Conservation (phyloP, 768 basidiomycete species). For the Lactarius pseudohatsudake region DNA sequence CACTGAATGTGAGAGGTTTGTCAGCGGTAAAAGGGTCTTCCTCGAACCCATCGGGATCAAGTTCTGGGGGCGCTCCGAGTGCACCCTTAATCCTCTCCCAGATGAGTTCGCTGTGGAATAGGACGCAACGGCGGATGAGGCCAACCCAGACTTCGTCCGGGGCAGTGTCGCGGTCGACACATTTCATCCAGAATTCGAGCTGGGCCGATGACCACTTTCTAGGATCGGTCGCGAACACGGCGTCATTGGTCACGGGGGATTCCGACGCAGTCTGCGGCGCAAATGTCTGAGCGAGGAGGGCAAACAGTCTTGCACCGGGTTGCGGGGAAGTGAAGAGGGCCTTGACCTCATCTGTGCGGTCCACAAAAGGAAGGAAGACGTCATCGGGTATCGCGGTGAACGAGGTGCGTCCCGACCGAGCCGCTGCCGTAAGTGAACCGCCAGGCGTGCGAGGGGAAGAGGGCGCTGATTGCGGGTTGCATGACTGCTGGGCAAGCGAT, state of each 20-base stretch:
- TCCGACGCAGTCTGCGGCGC: slow-evolving; percentile 33
- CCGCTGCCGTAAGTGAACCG: slow-evolving; percentile 26
- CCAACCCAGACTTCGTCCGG: slow-evolving; percentile 74
- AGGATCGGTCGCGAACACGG: slow-evolving; percentile 50
- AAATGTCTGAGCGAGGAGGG: slow-evolving; percentile 72
- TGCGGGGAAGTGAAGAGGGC: slow-evolving; percentile 57
- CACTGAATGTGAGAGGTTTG: slow-evolving; percentile 15
- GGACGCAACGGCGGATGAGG: slow-evolving; percentile 71
- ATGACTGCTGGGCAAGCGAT: slow-evolving; percentile 66
- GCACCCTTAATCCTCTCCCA: slow-evolving; percentile 92
- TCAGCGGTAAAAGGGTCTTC: slow-evolving; percentile 24
- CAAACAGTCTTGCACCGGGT: slow-evolving; percentile 69
- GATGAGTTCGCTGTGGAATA: slow-evolving; percentile 76
- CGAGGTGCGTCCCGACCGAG: slow-evolving; percentile 44
- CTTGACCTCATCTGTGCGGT: slow-evolving; percentile 74
- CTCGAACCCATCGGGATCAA: slow-evolving; percentile 58
- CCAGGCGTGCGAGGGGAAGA: slow-evolving; percentile 29
- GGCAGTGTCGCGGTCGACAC: slow-evolving; percentile 57
- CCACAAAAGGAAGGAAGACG: slow-evolving; percentile 82
- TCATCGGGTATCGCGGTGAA: slow-evolving; percentile 77
- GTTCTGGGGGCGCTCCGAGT: slow-evolving; percentile 82
- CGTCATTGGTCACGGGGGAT: slow-evolving; percentile 31
- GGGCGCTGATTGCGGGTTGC: slow-evolving; percentile 41
- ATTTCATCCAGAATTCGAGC: slow-evolving; percentile 66
- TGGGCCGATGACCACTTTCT: slow-evolving; percentile 70